Evolutionary conservation across 495 filamentous ascomycete species (phyloP), one percentile per base, ranked within the genome.

Genomic region (Pseudotulostoma volvatum): DNA sequence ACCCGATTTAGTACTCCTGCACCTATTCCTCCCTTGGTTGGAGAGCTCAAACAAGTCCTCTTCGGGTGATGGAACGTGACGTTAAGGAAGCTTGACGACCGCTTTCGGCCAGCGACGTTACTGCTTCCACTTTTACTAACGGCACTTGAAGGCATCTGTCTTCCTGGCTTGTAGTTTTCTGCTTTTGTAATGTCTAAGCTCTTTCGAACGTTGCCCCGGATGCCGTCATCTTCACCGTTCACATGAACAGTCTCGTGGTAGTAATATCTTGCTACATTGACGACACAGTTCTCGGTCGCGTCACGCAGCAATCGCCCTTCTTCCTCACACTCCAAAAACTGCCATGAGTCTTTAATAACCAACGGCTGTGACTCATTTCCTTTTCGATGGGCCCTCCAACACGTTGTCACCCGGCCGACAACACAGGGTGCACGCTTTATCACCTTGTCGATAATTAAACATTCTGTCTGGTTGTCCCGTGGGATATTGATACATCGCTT

Each of bases 1-100:
- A 66, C 45, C 20, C 56, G 51, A 55, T 64, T 62, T 19, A 14
- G 42, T 21, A 34, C n/a, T n/a, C n/a, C n/a, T n/a, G n/a, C n/a
- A n/a, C n/a, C n/a, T n/a, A n/a, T n/a, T n/a, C n/a, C n/a, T 44
- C 17, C 37, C 18, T 5, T 5, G 23, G 23, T 11, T 5, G 23
- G 5, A 28, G 51, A 60, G 28, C 34, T 45, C 16, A 49, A 61
- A 47, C 54, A 50, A 20, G 47, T 41, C 40, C 56, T 55, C 44
- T 64, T 64, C 30, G 17, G 5, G 5, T 50, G 49, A 34, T 51
- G 56, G 18, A 64, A 36, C 11, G 41, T 16, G 36, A 35, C 48
- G 33, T 49, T 52, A 28, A 5, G 23, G n/a, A n/a, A n/a, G 23
- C 28, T 43, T 43, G 23, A 11, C 38, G 18, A 38, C 36, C 30